Percentiles rank a stretch among this genome's conserved stretches.
phyloP scores from a whole-genome alignment of 2,329 filamentous ascomycete species.

The Claviceps pusilla region DNA sequence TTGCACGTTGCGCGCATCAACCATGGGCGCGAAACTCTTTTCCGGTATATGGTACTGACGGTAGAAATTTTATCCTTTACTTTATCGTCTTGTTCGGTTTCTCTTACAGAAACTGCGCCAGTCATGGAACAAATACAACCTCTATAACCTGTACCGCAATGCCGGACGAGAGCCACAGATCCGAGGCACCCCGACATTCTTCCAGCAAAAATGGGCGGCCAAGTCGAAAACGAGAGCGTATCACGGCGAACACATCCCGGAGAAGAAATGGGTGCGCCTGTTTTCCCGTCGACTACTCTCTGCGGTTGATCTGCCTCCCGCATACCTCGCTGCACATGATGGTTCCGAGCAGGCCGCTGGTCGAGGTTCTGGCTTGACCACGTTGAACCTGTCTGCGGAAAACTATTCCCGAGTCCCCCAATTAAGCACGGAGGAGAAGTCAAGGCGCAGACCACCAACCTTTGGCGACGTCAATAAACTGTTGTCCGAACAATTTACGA shows the following conservation, averaged over 20 bases:
- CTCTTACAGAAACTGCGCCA: slow-evolving; percentile 66
- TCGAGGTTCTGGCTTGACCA: slow-evolving; percentile 55
- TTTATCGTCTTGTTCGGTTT: not conserved
- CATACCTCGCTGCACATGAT: slow-evolving; percentile 65
- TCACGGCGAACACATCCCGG: slow-evolving; percentile 86
- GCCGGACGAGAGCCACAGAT: slow-evolving; percentile 18
- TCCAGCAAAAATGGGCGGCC: slow-evolving; percentile 95
- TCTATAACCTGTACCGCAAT: slow-evolving; percentile 61
- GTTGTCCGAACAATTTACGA: slow-evolving; percentile 18
- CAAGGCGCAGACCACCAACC: slow-evolving; percentile 6
- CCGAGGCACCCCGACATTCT: slow-evolving; percentile 50
- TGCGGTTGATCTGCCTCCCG: slow-evolving; percentile 71
- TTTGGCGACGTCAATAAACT: slow-evolving; percentile 20
- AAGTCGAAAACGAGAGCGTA: slow-evolving; percentile 75
- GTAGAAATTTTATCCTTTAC: not conserved
- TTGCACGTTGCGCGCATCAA: not conserved
- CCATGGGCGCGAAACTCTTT: not conserved
- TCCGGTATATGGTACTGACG: not conserved
- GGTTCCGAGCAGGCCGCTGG: slow-evolving; percentile 73
- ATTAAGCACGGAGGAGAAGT: slow-evolving; percentile 8
- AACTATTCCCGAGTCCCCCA: slow-evolving; percentile 18
- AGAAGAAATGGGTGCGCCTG: slow-evolving; percentile 88
- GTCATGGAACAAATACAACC: slow-evolving; percentile 94
- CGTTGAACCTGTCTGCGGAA: slow-evolving; percentile 18
- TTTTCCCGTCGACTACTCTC: slow-evolving; percentile 69